Evolutionary conservation across 2,329 filamentous ascomycete genomes (phyloP), one percentile per base, ranked within the genome.

Genomic region (Exophiala alcalophila): DNA sequence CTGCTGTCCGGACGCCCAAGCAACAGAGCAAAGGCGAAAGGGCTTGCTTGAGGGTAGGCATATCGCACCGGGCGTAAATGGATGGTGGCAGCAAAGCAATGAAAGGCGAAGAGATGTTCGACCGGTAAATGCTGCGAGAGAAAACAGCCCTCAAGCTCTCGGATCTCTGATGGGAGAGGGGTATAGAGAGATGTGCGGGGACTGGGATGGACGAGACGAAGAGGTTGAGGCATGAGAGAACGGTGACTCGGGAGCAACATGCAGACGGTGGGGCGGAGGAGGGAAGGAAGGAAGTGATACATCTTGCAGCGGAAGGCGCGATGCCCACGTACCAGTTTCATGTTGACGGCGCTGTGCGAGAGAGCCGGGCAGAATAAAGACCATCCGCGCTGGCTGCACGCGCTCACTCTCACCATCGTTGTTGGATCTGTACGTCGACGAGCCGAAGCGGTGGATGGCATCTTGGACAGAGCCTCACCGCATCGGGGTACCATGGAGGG

Each of bases 11-110:
- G 20, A 36, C 12, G 20, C 37, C 37, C 19, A 51, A 42, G 29
- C 49, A 51, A 18, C 44, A 51, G 15, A 48, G 27, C 11, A 48
- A 21, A 15, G 36, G 40, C 6, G 49, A 51, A 15, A 48, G 18
- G 9, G 38, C 14, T 7, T 31, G 24, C 14, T 31, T 44, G 14
- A 48, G 15, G 7, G 27, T 30, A 38, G 19, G 27, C 49, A 51
- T 51, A n/a, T 12, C 35, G 20, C 18, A 37, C 21, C 26, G 18
- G 15, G 29, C 9, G 34, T 48, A 29, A 36, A 46, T 45, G 16
- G 35, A 21, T 29, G 36, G 35, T 19, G 23, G 24, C 11, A 11
- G 23, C 23, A 33, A 47, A n/a, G 38, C 12, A 36, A 48, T 40
- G 44, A 44, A 40, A 35, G 23, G 37, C 10, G 15, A 46, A 48